Base-by-base conservation (phyloP, 1,284 basidiomycete species). In the Coniferiporia weirii region DNA sequence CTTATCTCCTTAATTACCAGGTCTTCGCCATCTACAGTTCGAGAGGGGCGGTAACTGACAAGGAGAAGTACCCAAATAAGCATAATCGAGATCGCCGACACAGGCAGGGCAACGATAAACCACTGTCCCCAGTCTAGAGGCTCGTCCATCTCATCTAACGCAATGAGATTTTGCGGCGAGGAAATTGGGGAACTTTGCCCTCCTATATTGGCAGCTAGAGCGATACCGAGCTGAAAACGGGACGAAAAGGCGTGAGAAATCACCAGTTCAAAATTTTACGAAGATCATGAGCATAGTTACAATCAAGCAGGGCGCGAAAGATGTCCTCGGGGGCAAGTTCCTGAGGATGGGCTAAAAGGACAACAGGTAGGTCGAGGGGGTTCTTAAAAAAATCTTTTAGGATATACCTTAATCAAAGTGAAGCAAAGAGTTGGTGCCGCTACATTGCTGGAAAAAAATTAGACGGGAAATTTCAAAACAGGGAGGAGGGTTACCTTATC, bases 391-490 rank as follows among this genome's bases (percentile, higher is more conserved):
- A 44, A 45, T 47, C 51, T 32, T 53, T 15, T 57, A 20, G 20
- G 46, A 76, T 83, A 57, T 71, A 93, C 92, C 68, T 89, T 87
- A 71, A 98, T 95, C 60, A 99, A 79, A n/a, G 95, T 95, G 72
- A 98, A 99, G 76, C 95, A 98, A 12, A 99, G 79, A 1, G 96
- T 98, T 12, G 97, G 97, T 6, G 96, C 96, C 0, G 96, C 96
- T 13, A 99, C 96, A 69, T 99, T 98, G 71, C 91, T 93, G 59
- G 51, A 51, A 60, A 63, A 62, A 63, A 59, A 8, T 57, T 45
- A 63, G 45, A 59, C 60, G 57, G 53, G 53, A 56, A 70, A 71
- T 54, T 72, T 65, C 58, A 70, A 68, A 62, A 68, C 69, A 70
- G 69, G 38, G 67, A 63, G 27, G 68, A 1, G 46, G 71, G 78